Evolutionary conservation across 2,329 filamentous ascomycete genomes (phyloP).

Genomic region (Trichophyton equinum): DNA sequence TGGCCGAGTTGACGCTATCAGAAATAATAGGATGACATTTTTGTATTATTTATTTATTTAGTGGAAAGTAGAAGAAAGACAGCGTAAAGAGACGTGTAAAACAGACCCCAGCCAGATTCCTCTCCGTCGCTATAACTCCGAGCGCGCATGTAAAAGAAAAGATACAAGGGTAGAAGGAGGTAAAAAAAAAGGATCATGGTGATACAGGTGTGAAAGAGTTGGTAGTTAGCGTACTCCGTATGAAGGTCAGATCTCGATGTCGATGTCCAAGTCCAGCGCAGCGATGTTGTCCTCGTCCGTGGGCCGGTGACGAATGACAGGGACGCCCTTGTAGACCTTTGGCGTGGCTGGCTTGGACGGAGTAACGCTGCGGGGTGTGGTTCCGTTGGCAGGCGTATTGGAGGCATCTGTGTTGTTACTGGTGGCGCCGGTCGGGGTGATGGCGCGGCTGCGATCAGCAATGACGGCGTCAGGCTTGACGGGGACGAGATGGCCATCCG

Average conservation of each 20-base stretch:
- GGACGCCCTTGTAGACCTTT: constrained; percentile 38
- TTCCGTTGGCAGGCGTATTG: constrained; percentile 43
- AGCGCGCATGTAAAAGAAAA: not conserved
- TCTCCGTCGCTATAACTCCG: not conserved
- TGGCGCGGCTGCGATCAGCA: constrained; percentile 35
- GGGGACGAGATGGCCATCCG: constrained; percentile 32
- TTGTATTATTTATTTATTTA: not conserved
- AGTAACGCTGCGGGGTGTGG: constrained; percentile 37
- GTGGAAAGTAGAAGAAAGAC: not conserved
- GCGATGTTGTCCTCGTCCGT: constrained; percentile 91
- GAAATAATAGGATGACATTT: not conserved
- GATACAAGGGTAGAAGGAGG: not conserved
- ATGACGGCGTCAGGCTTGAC: constrained; percentile 37
- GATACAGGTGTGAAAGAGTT: not conserved
- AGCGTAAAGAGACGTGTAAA: not conserved
- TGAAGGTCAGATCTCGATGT: constrained; percentile 51
- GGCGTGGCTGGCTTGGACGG: constrained; percentile 20
- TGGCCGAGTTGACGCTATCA: not conserved
- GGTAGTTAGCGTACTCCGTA: too few species aligned
- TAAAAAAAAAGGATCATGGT: not conserved
- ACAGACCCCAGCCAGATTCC: not conserved
- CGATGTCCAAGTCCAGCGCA: constrained; percentile 76
- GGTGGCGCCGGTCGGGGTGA: constrained; percentile 27
- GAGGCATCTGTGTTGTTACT: constrained; percentile 30
- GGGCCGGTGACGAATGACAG: constrained; percentile 61